These are phyloP conservation scores for Talaromyces borbonicus DNA, from an alignment of 495 filamentous ascomycete genomes.

Conservation along the genomic window DNA sequence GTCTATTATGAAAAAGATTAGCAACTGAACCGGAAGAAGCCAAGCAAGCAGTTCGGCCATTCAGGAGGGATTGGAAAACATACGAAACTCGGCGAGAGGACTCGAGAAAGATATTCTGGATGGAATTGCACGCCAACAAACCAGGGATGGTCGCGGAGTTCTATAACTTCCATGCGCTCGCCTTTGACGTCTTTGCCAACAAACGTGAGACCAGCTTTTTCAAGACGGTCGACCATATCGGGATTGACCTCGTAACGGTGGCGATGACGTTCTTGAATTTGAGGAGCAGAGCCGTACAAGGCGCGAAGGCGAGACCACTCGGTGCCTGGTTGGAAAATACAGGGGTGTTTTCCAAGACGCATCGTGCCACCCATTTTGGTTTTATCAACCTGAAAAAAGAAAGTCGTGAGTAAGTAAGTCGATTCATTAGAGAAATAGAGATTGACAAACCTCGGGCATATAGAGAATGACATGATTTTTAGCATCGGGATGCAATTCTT, in stretches of 20 bases:
- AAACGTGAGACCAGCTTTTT: slow-evolving; percentile 29
- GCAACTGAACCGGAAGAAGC: too few relatives aligned
- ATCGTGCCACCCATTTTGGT: slow-evolving; percentile 78
- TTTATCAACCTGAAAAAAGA: slow-evolving; percentile 36
- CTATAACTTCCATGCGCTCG: slow-evolving; percentile 83
- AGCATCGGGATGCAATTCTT: slow-evolving; percentile 51
- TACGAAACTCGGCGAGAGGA: not conserved
- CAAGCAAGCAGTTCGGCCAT: not conserved
- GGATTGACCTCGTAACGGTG: slow-evolving; percentile 43
- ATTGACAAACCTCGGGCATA: slow-evolving; percentile 71
- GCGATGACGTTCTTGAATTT: slow-evolving; percentile 41
- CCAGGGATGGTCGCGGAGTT: slow-evolving; percentile 82
- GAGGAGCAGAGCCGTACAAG: slow-evolving; percentile 51
- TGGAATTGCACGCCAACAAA: slow-evolving; percentile 89
- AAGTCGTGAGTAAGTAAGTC: not conserved
- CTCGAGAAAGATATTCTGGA: slow-evolving; percentile 57
- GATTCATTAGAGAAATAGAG: not conserved
- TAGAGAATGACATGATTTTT: slow-evolving; percentile 62
- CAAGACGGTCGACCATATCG: slow-evolving; percentile 22
- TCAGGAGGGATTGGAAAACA: not conserved
- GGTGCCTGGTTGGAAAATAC: slow-evolving; percentile 62
- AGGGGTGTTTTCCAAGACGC: slow-evolving; percentile 71
- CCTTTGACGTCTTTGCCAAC: slow-evolving; percentile 75
- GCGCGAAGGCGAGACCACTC: slow-evolving; percentile 73
- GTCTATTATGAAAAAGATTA: too few relatives aligned